phyloP scores from a whole-genome alignment of 202 grass and related monocot species.

The Schoenoplectus tabernaemontani region DNA sequence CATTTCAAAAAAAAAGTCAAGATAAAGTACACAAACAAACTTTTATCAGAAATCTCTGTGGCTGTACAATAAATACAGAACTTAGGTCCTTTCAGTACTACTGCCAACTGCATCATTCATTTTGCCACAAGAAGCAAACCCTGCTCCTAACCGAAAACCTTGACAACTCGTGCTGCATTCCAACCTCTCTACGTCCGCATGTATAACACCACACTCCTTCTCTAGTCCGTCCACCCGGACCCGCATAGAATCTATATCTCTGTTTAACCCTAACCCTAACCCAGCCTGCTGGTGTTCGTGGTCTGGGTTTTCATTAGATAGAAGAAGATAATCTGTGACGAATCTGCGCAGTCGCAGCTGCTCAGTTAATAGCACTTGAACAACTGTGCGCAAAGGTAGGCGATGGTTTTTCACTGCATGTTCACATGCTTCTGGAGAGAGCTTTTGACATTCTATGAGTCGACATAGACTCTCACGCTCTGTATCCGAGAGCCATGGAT shows the following conservation, averaged over 20 bases:
- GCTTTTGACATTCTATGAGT: slow-evolving; percentile 87
- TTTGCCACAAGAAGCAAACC: slow-evolving; percentile 25
- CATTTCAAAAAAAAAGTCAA: slow-evolving; percentile 27
- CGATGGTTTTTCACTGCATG: slow-evolving; percentile 74
- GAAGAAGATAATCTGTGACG: slow-evolving; percentile 59
- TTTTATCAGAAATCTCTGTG: slow-evolving; percentile 18
- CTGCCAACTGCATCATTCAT: not conserved
- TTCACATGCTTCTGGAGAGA: slow-evolving; percentile 77
- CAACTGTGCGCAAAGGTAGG: slow-evolving; percentile 54
- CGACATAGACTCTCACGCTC: slow-evolving; percentile 66
- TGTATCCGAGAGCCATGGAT: slow-evolving; percentile 47
- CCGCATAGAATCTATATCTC: slow-evolving; percentile 47
- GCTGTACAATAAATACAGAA: slow-evolving; percentile 24
- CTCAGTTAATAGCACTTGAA: slow-evolving; percentile 89
- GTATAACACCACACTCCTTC: slow-evolving; percentile 66
- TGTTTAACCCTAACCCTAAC: slow-evolving; percentile 31
- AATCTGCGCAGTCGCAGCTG: slow-evolving; percentile 73
- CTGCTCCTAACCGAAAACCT: slow-evolving; percentile 25
- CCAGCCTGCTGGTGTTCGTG: slow-evolving; percentile 22
- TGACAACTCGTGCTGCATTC: slow-evolving; percentile 25
- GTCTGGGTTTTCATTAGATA: slow-evolving; percentile 41
- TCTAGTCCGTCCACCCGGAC: slow-evolving; percentile 58
- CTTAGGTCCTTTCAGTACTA: not conserved
- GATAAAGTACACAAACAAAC: too few species aligned
- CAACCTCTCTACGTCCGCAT: slow-evolving; percentile 52